Evolutionary conservation across 306 rosid species (phyloP).

Genomic region (Macrotyloma uniflorum): DNA sequence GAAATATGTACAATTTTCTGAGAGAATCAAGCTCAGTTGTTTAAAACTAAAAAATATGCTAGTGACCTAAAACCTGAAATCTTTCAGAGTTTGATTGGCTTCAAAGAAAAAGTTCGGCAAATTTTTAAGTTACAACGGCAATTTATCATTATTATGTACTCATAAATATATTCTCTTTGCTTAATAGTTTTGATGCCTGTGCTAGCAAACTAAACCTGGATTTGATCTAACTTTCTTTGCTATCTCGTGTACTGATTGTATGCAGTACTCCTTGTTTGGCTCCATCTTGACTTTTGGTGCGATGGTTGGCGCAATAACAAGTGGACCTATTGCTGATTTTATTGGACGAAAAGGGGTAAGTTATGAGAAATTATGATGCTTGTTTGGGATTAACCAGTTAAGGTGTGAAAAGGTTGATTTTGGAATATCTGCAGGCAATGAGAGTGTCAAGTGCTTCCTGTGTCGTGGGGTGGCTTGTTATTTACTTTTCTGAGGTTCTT

Average conservation of each 20-base stretch:
- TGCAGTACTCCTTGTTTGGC: slow-evolving; percentile 89
- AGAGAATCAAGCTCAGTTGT: not conserved
- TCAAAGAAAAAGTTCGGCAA: not conserved
- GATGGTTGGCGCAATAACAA: slow-evolving; percentile 91
- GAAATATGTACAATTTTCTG: slow-evolving; percentile 1
- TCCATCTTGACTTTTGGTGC: slow-evolving; percentile 96
- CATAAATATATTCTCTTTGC: not conserved
- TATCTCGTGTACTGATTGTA: not conserved
- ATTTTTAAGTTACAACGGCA: not conserved
- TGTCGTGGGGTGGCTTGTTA: slow-evolving; percentile 78
- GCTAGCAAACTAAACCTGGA: not conserved
- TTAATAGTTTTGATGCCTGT: not conserved
- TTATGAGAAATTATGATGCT: not conserved
- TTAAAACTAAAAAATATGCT: not conserved
- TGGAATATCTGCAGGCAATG: slow-evolving; percentile 69
- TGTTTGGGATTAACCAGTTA: not conserved
- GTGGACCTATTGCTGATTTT: slow-evolving; percentile 74
- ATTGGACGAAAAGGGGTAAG: slow-evolving; percentile 84
- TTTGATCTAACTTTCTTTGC: slow-evolving; percentile 22
- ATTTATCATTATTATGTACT: not conserved
- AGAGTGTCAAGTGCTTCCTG: slow-evolving; percentile 73
- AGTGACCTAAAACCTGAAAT: not conserved
- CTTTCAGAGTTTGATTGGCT: not conserved
- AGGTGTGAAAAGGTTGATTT: slow-evolving; percentile 1
- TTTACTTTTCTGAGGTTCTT: slow-evolving; percentile 78